These are phyloP conservation scores for Solanum bukasovii DNA, from an alignment of 257 asterid genomes.

Conservation along the genomic window DNA sequence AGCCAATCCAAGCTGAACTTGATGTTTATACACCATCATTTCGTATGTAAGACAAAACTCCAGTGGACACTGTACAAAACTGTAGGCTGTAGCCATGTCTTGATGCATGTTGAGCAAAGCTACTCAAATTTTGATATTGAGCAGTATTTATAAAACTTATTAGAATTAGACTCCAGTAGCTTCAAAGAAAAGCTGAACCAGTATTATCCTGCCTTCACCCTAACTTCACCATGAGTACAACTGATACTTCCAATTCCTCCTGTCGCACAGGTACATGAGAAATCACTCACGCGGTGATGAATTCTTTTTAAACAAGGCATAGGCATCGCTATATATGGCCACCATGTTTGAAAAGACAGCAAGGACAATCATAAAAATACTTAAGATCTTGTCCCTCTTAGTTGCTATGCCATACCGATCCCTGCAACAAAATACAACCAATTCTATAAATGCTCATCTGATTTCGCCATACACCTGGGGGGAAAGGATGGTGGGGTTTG, in stretches of 20 bases:
- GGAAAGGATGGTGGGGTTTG: not conserved
- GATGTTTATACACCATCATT: not conserved
- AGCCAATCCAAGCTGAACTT: not conserved
- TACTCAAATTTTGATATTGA: constrained; percentile 32
- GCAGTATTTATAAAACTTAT: constrained; percentile 6
- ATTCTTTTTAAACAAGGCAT: constrained; percentile 67
- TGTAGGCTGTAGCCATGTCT: not conserved
- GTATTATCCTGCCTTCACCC: not conserved
- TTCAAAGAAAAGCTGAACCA: not conserved
- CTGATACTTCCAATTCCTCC: not conserved
- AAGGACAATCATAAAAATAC: constrained; percentile 64
- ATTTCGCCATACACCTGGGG: not conserved
- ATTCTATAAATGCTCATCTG: not conserved
- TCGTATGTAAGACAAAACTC: not conserved
- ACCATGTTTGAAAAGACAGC: constrained; percentile 80
- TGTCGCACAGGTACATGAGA: not conserved
- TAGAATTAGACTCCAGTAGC: not conserved
- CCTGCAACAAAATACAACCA: constrained; percentile 35
- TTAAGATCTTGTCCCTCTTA: constrained; percentile 59
- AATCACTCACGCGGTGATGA: constrained; percentile 42
- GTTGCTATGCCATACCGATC: constrained; percentile 76
- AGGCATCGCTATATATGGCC: constrained; percentile 92
- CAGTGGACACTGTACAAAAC: not conserved
- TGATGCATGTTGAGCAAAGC: constrained; percentile 13
- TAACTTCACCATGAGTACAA: constrained; percentile 3